Conservation (phyloP, 2,329 filamentous ascomycete genomes). For the Rutstroemia sp. region DNA sequence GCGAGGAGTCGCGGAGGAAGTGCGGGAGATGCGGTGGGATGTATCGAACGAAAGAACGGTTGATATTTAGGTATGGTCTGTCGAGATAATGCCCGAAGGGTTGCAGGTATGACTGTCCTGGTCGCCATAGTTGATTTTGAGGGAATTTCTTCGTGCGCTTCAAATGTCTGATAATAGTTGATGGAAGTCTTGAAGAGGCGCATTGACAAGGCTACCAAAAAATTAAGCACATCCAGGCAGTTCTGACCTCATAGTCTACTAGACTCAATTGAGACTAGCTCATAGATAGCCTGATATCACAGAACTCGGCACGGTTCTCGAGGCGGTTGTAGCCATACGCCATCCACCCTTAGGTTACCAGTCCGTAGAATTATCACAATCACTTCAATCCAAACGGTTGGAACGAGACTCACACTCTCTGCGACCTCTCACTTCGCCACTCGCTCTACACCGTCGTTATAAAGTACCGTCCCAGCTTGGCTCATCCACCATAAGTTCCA, state of each 20-base stretch:
- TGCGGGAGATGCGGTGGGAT: background rate
- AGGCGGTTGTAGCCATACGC: too few relatives aligned
- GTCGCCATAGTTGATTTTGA: background rate
- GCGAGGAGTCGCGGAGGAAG: background rate
- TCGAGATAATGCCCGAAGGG: constrained; percentile 1
- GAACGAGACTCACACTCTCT: too few relatives aligned
- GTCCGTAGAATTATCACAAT: too few relatives aligned
- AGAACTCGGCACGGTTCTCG: too few relatives aligned
- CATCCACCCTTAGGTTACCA: too few relatives aligned
- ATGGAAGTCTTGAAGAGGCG: background rate
- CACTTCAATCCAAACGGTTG: too few relatives aligned
- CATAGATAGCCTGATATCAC: too few relatives aligned
- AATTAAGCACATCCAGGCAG: background rate
- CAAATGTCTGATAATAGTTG: background rate
- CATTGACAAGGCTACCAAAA: background rate
- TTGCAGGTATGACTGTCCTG: background rate
- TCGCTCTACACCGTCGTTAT: too few relatives aligned
- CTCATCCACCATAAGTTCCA: too few relatives aligned
- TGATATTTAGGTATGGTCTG: background rate
- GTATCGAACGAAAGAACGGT: background rate
- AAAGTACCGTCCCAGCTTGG: too few relatives aligned
- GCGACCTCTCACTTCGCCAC: too few relatives aligned
- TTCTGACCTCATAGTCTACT: background rate
- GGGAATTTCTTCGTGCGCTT: background rate
- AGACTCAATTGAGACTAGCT: background rate